A percentile compares a stretch with the other conserved stretches of the same genome.
These are phyloP conservation scores for Annulohypoxylon moriforme DNA, from an alignment of 495 filamentous ascomycete species.

Conservation along the genomic window DNA sequence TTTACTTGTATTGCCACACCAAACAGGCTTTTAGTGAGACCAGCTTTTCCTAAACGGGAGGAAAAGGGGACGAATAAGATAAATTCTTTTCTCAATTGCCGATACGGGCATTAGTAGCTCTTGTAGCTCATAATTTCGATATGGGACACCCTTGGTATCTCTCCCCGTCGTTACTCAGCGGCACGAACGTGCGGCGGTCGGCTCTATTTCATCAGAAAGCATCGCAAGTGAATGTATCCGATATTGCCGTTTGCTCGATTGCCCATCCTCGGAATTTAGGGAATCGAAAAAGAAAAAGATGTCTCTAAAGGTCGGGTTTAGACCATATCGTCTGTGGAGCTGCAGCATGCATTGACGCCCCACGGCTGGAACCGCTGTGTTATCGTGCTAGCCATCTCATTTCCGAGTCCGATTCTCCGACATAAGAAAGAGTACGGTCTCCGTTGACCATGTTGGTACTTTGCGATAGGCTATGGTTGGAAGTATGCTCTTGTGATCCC, in stretches of 20 bases:
- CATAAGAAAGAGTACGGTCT: neutral
- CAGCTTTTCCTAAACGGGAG: neutral
- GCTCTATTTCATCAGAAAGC: slow-evolving; percentile 6
- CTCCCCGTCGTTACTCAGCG: slow-evolving; percentile 24
- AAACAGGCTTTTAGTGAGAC: slow-evolving; percentile 15
- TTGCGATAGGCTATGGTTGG: neutral
- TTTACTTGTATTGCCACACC: slow-evolving; percentile 31
- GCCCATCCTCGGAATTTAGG: slow-evolving; percentile 7
- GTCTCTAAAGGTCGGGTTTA: slow-evolving; percentile 21
- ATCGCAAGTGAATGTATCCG: slow-evolving; percentile 27
- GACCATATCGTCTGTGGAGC: slow-evolving; percentile 17
- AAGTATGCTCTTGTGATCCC: slow-evolving; percentile 9
- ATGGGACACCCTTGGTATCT: slow-evolving; percentile 30
- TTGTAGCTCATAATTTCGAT: slow-evolving; percentile 19
- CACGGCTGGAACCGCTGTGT: slow-evolving; percentile 28
- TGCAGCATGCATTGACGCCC: slow-evolving; percentile 35
- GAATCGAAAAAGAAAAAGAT: slow-evolving; percentile 7
- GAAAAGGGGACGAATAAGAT: slow-evolving; percentile 6
- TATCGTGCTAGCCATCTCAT: slow-evolving; percentile 20
- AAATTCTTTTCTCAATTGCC: slow-evolving; percentile 27
- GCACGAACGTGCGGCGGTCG: slow-evolving; percentile 12
- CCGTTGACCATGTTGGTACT: neutral
- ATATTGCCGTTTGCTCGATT: slow-evolving; percentile 20
- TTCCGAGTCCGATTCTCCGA: slow-evolving; percentile 25
- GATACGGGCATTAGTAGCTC: slow-evolving; percentile 41